These are phyloP conservation scores for Tanacetum coccineum DNA, from an alignment of 129 eudicot species.

Conservation along the genomic window DNA sequence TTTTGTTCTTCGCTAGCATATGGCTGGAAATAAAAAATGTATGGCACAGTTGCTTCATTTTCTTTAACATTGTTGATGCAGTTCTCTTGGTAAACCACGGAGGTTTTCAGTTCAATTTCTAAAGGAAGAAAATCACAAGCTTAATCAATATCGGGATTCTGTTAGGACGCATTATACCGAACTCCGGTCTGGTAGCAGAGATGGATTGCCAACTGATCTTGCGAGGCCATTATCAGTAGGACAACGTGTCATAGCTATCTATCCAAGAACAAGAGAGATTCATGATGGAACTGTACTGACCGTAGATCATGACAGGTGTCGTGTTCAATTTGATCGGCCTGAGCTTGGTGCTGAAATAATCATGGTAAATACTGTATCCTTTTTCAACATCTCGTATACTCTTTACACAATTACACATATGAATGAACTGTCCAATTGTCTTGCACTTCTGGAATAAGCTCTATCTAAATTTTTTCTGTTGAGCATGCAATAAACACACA, in stretches of 20 bases:
- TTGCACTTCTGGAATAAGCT: background rate
- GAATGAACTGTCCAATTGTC: background rate
- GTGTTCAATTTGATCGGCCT: slow-evolving; percentile 78
- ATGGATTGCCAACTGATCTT: slow-evolving; percentile 88
- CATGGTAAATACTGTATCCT: slow-evolving; percentile 42
- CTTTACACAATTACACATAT: background rate
- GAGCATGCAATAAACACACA: background rate
- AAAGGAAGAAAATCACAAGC: slow-evolving; percentile 90
- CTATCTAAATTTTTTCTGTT: background rate
- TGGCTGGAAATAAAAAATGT: background rate
- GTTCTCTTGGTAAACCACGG: slow-evolving; percentile 97
- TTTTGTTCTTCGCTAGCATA: slow-evolving; percentile 9
- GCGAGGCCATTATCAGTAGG: slow-evolving; percentile 90
- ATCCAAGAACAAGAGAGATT: slow-evolving; percentile 84
- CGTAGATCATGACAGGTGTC: slow-evolving; percentile 74
- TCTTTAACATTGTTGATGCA: slow-evolving; percentile 36
- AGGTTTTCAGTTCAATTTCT: slow-evolving; percentile 78
- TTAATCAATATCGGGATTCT: slow-evolving; percentile 72
- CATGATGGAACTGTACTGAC: slow-evolving; percentile 89
- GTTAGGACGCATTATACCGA: slow-evolving; percentile 86
- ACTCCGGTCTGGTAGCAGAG: slow-evolving; percentile 81
- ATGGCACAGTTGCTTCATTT: slow-evolving; percentile 7
- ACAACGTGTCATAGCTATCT: slow-evolving; percentile 79
- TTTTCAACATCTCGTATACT: slow-evolving; percentile 5
- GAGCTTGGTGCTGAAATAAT: slow-evolving; percentile 84